Percentiles rank a stretch among this genome's conserved stretches.
These are phyloP conservation scores for Pseudonectria foliicola DNA, from an alignment of 2,329 filamentous ascomycete species.

Conservation along the genomic window DNA sequence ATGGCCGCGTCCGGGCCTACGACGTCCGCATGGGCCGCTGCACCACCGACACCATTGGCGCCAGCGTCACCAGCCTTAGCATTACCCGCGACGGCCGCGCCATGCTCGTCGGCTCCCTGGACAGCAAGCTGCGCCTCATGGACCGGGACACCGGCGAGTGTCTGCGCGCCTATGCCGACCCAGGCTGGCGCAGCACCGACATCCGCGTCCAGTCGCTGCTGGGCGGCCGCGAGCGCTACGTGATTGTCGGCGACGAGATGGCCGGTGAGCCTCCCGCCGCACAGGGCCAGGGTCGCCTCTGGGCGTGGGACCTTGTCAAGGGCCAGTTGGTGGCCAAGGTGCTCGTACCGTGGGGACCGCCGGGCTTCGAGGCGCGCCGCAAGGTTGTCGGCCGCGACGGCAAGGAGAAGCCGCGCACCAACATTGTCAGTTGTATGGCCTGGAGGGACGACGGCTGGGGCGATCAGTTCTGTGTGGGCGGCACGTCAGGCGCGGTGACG, in stretches of 20 bases:
- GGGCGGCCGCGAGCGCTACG: constrained; percentile 68
- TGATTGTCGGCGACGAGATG: constrained; percentile 74
- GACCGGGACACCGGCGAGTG: constrained; percentile 69
- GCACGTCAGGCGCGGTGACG: constrained; percentile 58
- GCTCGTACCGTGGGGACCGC: constrained; percentile 48
- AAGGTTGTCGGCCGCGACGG: constrained; percentile 52
- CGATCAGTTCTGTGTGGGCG: constrained; percentile 58
- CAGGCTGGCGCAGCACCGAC: constrained; percentile 55
- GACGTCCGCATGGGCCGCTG: constrained; percentile 71
- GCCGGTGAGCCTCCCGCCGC: constrained; percentile 15
- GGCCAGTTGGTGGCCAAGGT: constrained; percentile 62
- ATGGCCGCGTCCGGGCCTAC: constrained; percentile 75
- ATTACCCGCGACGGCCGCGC: constrained; percentile 67
- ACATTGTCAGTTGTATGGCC: constrained; percentile 54
- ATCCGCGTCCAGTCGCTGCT: constrained; percentile 70
- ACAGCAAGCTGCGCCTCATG: constrained; percentile 72
- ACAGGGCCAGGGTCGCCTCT: constrained; percentile 51
- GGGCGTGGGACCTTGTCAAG: constrained; percentile 78
- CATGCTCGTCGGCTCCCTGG: constrained; percentile 66
- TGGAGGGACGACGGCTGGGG: constrained; percentile 58
- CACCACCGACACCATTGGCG: constrained; percentile 63
- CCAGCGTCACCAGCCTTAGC: constrained; percentile 66
- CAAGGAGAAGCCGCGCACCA: constrained; percentile 50
- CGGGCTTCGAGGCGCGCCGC: constrained; percentile 40
- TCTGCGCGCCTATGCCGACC: constrained; percentile 61